Base-by-base conservation (phyloP, 331 rosid species). In the Pyracantha coccinea region DNA sequence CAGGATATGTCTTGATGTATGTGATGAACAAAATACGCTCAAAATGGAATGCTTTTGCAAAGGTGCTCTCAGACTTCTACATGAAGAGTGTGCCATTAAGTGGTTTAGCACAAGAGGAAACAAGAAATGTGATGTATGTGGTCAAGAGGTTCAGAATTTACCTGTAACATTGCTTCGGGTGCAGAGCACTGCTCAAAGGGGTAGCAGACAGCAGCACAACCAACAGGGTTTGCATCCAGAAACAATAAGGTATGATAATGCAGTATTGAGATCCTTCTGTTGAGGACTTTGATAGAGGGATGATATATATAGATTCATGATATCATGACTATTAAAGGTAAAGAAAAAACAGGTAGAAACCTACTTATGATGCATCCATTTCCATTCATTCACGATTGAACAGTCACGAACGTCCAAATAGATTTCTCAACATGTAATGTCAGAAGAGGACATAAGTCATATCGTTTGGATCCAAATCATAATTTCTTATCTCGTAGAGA, bases 31-130 rank as follows among this genome's bases (percentile, higher is more conserved):
- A 75, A 94, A 92, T 80, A 94, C 99, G 6, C 89, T 94, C 32
- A 94, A 92, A 90, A 89, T 94, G 97, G 99, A 94, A 85, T 94
- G 99, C 84, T 81, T 91, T 79, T 94, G 99, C 88, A 94, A 94
- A 83, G 99, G 99, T 76, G 97, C 82, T 79, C 92, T 94, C 75
- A 89, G 85, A 76, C 89, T 94, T 80, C 89, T 89, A 62, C 99
- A 94, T 79, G 95, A 87, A 85, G 90, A 89, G 75, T 94, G 99
- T 82, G 85, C 87, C 55, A 83, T 92, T 60, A 88, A 86, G 86
- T 94, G 99, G 97, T 92, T 94, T 82, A 92, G 80, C 85, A 79
- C 82, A 45, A 94, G 79, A 83, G 97, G 99, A 76, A 92, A 84
- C 88, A 94, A 85, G 88, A 85, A 73, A 68, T 94, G 99, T 68